A percentile compares a stretch with the other conserved stretches of the same genome.
These are phyloP conservation scores for Microcyclosporella mali DNA, from an alignment of 2,329 filamentous ascomycete genomes.

Conservation along the genomic window DNA sequence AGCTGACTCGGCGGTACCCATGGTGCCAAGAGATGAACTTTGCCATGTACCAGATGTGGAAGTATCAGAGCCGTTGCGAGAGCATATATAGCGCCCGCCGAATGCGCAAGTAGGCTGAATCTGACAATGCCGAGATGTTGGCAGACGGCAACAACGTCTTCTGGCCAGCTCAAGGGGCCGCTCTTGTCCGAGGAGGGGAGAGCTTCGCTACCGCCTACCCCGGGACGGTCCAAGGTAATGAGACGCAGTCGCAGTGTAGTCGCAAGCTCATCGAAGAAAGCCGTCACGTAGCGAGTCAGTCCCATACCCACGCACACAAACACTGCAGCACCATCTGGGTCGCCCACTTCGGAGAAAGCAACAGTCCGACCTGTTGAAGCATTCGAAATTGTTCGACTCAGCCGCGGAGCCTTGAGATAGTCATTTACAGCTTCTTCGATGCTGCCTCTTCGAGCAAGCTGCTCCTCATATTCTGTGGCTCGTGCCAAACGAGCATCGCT, in stretches of 20 bases:
- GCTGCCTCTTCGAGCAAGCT: slow-evolving; percentile 63
- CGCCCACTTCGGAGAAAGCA: slow-evolving; percentile 93
- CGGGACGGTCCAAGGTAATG: slow-evolving; percentile 89
- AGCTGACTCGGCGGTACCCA: slow-evolving; percentile 97
- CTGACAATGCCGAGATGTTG: slow-evolving; percentile 87
- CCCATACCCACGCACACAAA: slow-evolving; percentile 99
- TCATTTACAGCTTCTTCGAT: slow-evolving; percentile 81
- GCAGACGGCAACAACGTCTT: slow-evolving; percentile 90
- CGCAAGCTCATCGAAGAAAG: slow-evolving; percentile 94
- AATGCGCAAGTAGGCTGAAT: slow-evolving; percentile 93
- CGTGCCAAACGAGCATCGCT: slow-evolving; percentile 32
- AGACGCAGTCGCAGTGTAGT: slow-evolving; percentile 79
- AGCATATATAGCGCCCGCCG: slow-evolving; percentile 95
- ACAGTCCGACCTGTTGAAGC: slow-evolving; percentile 81
- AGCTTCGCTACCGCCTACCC: slow-evolving; percentile 84
- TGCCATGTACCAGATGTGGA: slow-evolving; percentile 89
- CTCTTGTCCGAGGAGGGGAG: slow-evolving; percentile 77
- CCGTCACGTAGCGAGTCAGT: slow-evolving; percentile 87
- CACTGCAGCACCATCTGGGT: slow-evolving; percentile 82
- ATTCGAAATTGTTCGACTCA: slow-evolving; percentile 83
- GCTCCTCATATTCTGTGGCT: slow-evolving; percentile 34
- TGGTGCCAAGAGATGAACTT: slow-evolving; percentile 87
- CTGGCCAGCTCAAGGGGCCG: slow-evolving; percentile 80
- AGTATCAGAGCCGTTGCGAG: slow-evolving; percentile 91
- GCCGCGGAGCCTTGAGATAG: slow-evolving; percentile 73